phyloP scores from a whole-genome alignment of 1,284 basidiomycete species.

The Cryptococcus deneoformans region DNA sequence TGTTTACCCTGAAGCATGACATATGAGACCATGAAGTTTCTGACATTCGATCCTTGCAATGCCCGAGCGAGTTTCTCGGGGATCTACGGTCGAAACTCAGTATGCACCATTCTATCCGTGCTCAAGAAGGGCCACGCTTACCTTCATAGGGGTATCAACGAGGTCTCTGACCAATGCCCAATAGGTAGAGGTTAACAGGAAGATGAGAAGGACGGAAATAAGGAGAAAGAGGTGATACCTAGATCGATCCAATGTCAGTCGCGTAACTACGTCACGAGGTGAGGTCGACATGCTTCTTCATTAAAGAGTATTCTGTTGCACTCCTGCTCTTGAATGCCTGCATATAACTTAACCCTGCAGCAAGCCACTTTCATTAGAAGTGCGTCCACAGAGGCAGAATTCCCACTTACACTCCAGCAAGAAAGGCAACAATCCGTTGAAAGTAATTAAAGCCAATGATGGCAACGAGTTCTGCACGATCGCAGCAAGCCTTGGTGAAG shows the following conservation, averaged over 20 bases:
- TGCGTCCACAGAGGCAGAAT: neutral
- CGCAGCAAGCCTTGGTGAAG: slow-evolving; percentile 72
- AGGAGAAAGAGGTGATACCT: slow-evolving; percentile 94
- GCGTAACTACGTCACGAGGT: neutral
- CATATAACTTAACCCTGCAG: slow-evolving; percentile 63
- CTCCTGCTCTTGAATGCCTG: slow-evolving; percentile 87
- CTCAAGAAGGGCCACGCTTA: slow-evolving; percentile 8
- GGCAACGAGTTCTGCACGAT: slow-evolving; percentile 93
- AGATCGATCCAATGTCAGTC: slow-evolving; percentile 1
- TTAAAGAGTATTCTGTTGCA: slow-evolving; percentile 86
- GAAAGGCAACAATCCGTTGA: slow-evolving; percentile 88
- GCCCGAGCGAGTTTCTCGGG: slow-evolving; percentile 84
- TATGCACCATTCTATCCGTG: neutral
- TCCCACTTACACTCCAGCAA: slow-evolving; percentile 70
- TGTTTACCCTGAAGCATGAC: slow-evolving; percentile 80
- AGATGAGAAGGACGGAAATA: slow-evolving; percentile 93
- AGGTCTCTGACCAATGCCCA: slow-evolving; percentile 84
- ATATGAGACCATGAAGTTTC: slow-evolving; percentile 94
- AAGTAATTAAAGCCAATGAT: slow-evolving; percentile 78
- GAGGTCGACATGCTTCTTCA: slow-evolving; percentile 70
- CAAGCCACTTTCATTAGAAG: neutral
- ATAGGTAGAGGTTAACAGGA: slow-evolving; percentile 84
- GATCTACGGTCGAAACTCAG: slow-evolving; percentile 57
- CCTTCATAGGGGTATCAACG: slow-evolving; percentile 69
- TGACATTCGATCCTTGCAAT: slow-evolving; percentile 60